These are phyloP conservation scores for Ascomycota sp. DNA, from an alignment of 2,329 filamentous ascomycete species.

Conservation along the genomic window DNA sequence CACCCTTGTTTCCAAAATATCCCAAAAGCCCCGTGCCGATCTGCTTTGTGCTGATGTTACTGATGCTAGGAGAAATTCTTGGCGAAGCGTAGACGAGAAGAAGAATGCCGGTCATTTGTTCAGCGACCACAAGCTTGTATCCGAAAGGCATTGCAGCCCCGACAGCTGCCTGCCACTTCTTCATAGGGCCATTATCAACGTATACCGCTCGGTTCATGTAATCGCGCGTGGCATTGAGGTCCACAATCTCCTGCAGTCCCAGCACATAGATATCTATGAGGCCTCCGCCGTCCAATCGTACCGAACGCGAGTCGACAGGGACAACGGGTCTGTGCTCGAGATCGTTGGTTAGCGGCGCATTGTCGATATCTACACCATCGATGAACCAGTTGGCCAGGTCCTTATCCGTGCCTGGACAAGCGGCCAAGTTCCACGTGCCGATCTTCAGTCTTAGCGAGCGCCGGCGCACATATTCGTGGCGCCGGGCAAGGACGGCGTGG, in stretches of 20 bases:
- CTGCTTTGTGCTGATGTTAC: slow-evolving; percentile 57
- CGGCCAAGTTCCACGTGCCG: slow-evolving; percentile 87
- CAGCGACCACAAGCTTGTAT: slow-evolving; percentile 54
- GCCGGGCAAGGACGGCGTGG: slow-evolving; percentile 45
- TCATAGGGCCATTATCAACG: slow-evolving; percentile 45
- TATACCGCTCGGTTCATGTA: slow-evolving; percentile 46
- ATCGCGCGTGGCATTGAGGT: slow-evolving; percentile 58
- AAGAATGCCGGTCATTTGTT: slow-evolving; percentile 70
- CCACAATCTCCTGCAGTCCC: slow-evolving; percentile 78
- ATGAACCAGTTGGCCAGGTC: slow-evolving; percentile 82
- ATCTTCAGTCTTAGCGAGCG: slow-evolving; percentile 66
- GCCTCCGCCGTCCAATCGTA: slow-evolving; percentile 31
- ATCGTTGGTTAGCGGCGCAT: slow-evolving; percentile 33
- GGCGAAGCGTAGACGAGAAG: slow-evolving; percentile 72
- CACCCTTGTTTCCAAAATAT: slow-evolving; percentile 92
- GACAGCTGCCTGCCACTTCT: slow-evolving; percentile 62
- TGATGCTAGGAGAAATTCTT: slow-evolving; percentile 48
- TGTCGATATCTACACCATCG: slow-evolving; percentile 45
- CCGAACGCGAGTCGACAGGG: slow-evolving; percentile 7
- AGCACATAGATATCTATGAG: slow-evolving; percentile 78
- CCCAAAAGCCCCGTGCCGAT: slow-evolving; percentile 80
- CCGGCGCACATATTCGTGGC: slow-evolving; percentile 55
- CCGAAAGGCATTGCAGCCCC: slow-evolving; percentile 51
- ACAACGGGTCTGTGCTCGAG: slow-evolving; percentile 18
- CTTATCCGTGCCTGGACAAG: slow-evolving; percentile 62